These are phyloP conservation scores for Kodamaea sp. DNA, from an alignment of 1,139 yeast genomes.

Conservation along the genomic window DNA sequence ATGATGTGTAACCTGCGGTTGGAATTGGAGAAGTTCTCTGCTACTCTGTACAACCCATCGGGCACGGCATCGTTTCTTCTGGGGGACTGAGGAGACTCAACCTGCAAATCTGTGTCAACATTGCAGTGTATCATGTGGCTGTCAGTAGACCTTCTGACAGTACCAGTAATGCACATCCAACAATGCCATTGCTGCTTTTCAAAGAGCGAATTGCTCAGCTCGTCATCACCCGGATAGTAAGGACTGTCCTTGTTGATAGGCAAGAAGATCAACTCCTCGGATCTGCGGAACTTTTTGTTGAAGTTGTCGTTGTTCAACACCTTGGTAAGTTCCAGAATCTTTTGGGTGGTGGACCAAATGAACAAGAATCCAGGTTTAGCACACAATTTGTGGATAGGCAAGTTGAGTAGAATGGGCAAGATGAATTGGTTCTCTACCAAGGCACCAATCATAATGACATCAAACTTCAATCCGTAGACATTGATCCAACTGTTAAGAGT, in stretches of 20 bases:
- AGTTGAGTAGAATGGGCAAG: constrained; percentile 55
- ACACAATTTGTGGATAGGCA: constrained; percentile 74
- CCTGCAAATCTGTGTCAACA: constrained; percentile 82
- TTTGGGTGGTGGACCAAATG: constrained; percentile 81
- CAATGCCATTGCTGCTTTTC: constrained; percentile 82
- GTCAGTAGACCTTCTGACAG: constrained; percentile 84
- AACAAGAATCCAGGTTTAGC: constrained; percentile 85
- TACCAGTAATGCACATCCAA: constrained; percentile 96
- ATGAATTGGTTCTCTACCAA: constrained; percentile 70
- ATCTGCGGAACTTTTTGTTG: constrained; percentile 76
- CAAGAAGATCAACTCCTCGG: constrained; percentile 79
- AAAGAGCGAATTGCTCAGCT: constrained; percentile 26
- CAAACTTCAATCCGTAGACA: constrained; percentile 62
- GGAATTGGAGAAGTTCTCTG: constrained; percentile 88
- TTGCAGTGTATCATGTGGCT: constrained; percentile 87
- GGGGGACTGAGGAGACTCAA: constrained; percentile 39
- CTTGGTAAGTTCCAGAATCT: constrained; percentile 62
- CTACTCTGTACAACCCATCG: constrained; percentile 71
- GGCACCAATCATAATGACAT: constrained; percentile 91
- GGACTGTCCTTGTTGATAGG: constrained; percentile 62
- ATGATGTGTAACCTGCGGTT: constrained; percentile 81
- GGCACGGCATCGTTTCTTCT: constrained; percentile 54
- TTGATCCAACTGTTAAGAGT: constrained; percentile 63
- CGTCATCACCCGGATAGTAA: constrained; percentile 51
- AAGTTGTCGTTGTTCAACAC: constrained; percentile 52